Base-by-base conservation (phyloP, 2,329 filamentous ascomycete genomes). In the Colletotrichum neosansevieriae region DNA sequence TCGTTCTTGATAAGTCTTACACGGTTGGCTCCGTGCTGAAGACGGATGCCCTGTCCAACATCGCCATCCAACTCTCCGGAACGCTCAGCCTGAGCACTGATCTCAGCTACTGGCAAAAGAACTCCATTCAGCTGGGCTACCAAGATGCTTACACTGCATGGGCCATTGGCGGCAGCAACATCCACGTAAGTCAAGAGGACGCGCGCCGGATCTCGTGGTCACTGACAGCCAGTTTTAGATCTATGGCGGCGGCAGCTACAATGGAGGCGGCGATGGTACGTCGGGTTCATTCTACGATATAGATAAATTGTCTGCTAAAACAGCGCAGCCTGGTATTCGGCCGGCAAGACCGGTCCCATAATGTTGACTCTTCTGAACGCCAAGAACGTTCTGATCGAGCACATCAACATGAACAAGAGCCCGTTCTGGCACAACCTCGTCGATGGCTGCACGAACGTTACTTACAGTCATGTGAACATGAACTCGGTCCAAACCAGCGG, bases 61-160 rank as follows among this genome's bases (percentile, higher is more conserved):
- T 92, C 40, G 90, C 92, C 75, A 78, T 92, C 3, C 84, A 86
- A 81, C 81, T 79, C 61, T 76, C 75, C 0, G 89, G 88, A 24
- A 84, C 83, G n/a, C 82, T 92, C 17, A 80, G 85, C 64, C 92
- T 92, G 78, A 87, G 85, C 63, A 85, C 89, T 57, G 88, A 92
- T 74, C 89, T 88, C 1, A 84, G 87, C 71, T 92, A 92, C 77
- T 92, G 91, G 91, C 83, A 89, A 70, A 83, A 82, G 11, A 84
- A 91, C 74, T 82, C 84, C 50, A 92, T 92, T 81, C 84, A 85
- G 61, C 88, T 89, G n/a, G 81, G 79, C 4, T 93, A 88, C 78
- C 90, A 92, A 72, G 91, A 91, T 70, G 84, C 86, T 88, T 76
- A 87, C 1, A 71, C 72, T 1, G 74, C 75, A 51, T 78, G 76